These are phyloP conservation scores for Clohesyomyces aquaticus DNA, from an alignment of 495 filamentous ascomycete genomes.

Conservation along the genomic window DNA sequence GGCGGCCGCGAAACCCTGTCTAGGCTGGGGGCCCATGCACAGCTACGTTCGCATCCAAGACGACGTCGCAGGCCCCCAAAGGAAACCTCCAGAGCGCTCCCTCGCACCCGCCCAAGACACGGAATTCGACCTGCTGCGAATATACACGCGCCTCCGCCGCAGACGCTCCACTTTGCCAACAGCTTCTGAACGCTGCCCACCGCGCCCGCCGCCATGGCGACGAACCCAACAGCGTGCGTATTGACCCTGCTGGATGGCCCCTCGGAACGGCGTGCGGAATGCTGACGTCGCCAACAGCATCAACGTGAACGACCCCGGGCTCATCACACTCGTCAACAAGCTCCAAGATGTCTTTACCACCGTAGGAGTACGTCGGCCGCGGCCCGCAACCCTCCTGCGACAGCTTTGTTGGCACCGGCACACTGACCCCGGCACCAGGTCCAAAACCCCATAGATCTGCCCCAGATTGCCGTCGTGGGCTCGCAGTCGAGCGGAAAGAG, in stretches of 20 bases:
- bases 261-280: constrained; percentile 11
- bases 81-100: not conserved
- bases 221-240: constrained; percentile 47
- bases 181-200: not conserved
- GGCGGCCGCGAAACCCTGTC: no score
- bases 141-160: not conserved
- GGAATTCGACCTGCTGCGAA: no score
- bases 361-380: constrained; percentile 75
- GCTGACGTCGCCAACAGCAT: constrained; percentile 55
- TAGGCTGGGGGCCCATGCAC: no score
- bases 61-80: not conserved
- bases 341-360: constrained; percentile 99
- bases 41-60: constrained; percentile 1
- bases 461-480: constrained; percentile 97
- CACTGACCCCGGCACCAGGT: constrained; percentile 56
- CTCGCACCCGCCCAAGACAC: not conserved
- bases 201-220: constrained; percentile 45
- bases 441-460: constrained; percentile 98
- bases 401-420: not conserved
- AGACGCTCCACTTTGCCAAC: not conserved
- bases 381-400: constrained; percentile 5
- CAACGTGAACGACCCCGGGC: constrained; percentile 77
- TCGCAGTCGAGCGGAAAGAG: constrained; percentile 99
- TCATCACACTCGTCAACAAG: constrained; percentile 97
- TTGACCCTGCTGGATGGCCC: constrained; percentile 18